Evolutionary conservation across 768 basidiomycete species (phyloP), one percentile per base, ranked within the genome.

Genomic region (Phylloporus arenicola): DNA sequence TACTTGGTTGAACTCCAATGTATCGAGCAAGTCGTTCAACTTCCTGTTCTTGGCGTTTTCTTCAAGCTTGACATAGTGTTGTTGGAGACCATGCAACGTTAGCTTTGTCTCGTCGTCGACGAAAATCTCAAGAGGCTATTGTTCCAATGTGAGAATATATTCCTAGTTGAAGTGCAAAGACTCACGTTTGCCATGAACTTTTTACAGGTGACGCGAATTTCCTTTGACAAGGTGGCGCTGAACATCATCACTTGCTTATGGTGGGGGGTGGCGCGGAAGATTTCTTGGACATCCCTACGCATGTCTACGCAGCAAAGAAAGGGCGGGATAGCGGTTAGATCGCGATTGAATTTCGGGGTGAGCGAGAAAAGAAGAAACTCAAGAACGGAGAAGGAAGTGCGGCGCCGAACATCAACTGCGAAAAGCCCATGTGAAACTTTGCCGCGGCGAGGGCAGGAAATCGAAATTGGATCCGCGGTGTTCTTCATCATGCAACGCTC

Each of bases 221-320:
- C 96, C 77, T 99, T 98, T 50, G 92, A 84, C 53, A 99, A 74
- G 1, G 96, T 99, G 35, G 96, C 96, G 62, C 92, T 95, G 79
- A 99, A 99, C 96, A 99, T 99, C 96, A 99, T 99, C 59, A 99
- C 96, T 79, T 99, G 95, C 77, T 99, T 99, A 81, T 96, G 93
- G 72, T 96, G 95, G 45, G 96, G 96, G 17, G 96, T 98, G 16
- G 92, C 82, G 63, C 95, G 87, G 82, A 98, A 99, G 64, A 99
- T 98, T 76, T 99, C 96, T 83, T 99, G 96, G 57, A 99, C 95
- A 69, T 99, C 96, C 67, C 96, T 92, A 76, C 96, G 95, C 96
- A 99, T 99, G 86, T 98, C 96, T 99, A 65, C 56, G 67, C 53
- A 57, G 63, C 27, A 68, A 68, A 64, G 48, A 82, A 72, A 78